Evolutionary conservation across 176 grass and related monocot species (phyloP), one percentile per base, ranked within the genome.

Genomic region (Oryza officinalis): DNA sequence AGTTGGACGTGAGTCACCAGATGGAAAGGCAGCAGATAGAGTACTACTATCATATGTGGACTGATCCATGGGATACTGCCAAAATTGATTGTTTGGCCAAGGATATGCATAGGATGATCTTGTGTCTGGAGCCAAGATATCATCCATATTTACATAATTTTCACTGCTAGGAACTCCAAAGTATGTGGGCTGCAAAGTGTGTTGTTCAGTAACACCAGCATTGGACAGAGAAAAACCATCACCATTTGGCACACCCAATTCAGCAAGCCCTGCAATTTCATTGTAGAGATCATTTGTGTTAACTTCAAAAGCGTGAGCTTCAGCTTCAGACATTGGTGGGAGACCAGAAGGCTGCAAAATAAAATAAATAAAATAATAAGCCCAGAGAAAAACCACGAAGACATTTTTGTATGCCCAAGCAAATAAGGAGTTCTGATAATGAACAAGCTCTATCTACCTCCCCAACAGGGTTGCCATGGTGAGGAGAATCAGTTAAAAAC

Each of bases 81-180:
- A 32, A 63, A 44, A 80, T 40, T 74, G 74, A 49, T 69, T 86
- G 30, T 69, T 74, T 30, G 77, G 63, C 1, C 40, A 31, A 35
- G 45, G 27, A 30, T 37, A 68, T 67, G 84, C 81, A 88, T 13
- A 40, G 38, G 82, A 31, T 28, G 67, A 61, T 28, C 61, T 69
- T 83, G 49, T 28, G 35, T 81, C 83, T 71, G 73, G 79, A 80
- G 65, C 72, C 30, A 25, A 15, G 60, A 99, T 60, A 80, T 94
- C 91, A 67, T 89, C 89, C 33, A 96, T 78, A 65, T 92, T 89
- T 7, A 94, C 3, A 81, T 54, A 96, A 25, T 99, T 69, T 41
- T 90, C 80, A 80, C 43, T 35, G 13, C 14, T 65, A 0, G 71
- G 80, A 43, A 93, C 30, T 80, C 87, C 80, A 38, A 83, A 60